Base-by-base conservation (phyloP, 2,329 filamentous ascomycete genomes). In the Fusarium camptoceras region DNA sequence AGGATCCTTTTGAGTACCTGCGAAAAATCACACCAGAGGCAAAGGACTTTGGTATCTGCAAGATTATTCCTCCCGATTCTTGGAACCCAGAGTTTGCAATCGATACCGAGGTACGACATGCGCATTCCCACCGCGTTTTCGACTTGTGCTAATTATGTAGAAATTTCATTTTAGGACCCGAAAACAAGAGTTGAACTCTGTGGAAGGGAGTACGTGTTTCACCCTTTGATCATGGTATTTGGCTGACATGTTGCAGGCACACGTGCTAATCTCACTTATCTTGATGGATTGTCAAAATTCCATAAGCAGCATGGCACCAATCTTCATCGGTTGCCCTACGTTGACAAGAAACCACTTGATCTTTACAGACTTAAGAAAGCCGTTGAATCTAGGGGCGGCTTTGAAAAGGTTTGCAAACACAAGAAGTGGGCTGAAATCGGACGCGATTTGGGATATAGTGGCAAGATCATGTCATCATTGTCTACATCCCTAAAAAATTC, bases 391-490 rank as follows among this genome's bases (percentile, higher is more conserved):
- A 90, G 96, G 67, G 96, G 96, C 48, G 96, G 96, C 5, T 99
- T 99, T 75, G 94, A 98, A 58, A 93, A 93, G 77, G 96, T 99
- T 46, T 99, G 96, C 86, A 98, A 97, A 81, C 87, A 91, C 59
- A 99, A 99, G 83, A 98, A 98, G 83, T 99, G 96, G 96, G 96
- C 96, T 18, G 96, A 99, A 80, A 98, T 99, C 74, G 96, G 96
- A 34, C 90, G 96, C 76, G 96, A 98, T 78, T 83, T 99, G 49
- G 96, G 96, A 57, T 99, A 99, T 81, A 98, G 95, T 77, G 96
- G 96, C 78, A 99, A 99, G 84, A 99, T 99, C 69, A 99, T 99
- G 96, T 98, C 95, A 4, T 98, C 96, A 11, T 84, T 99, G 48
- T 99, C 96, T 8, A 99, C 96, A 0, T 98, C 96, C 8, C 87